A percentile compares a stretch with the other conserved stretches of the same genome.
Evolutionary conservation across 331 rosid species (phyloP).

Genomic region (Cucumis variabilis): DNA sequence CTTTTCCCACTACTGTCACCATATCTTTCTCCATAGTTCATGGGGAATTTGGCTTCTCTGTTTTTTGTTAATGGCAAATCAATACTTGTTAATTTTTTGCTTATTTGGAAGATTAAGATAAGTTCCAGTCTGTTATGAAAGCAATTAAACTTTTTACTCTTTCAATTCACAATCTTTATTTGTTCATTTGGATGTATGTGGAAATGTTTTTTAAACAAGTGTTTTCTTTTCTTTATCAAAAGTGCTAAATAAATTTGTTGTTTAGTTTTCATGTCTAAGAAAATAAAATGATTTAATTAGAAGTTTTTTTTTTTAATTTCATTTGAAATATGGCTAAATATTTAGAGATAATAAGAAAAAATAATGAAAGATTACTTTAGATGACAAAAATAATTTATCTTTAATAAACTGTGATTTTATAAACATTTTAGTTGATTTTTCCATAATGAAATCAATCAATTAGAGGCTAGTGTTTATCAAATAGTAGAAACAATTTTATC

Average conservation of each 20-base stretch:
- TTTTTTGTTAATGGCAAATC: not conserved
- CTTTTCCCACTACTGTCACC: slow-evolving; percentile 4
- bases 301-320: not conserved
- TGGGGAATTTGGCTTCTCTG: slow-evolving; percentile 5
- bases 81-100: not conserved
- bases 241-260: not conserved
- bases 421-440: too few relatives aligned
- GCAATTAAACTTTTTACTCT: not conserved
- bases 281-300: not conserved
- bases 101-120: not conserved
- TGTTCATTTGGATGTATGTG: not conserved
- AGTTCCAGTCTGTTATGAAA: slow-evolving; percentile 24
- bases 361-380: too few relatives aligned
- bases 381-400: too few relatives aligned
- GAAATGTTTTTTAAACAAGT: not conserved
- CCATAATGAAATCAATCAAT: too few relatives aligned
- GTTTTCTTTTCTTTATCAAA: not conserved
- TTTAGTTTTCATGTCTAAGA: not conserved
- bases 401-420: too few relatives aligned
- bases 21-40: slow-evolving; percentile 10
- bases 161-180: not conserved
- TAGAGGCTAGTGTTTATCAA: too few relatives aligned
- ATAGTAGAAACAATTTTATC: too few relatives aligned
- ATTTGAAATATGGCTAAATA: not conserved
- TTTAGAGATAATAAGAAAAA: not conserved